Evolutionary conservation across 2,329 filamentous ascomycete species (phyloP).

Genomic region (Botryotinia calthae): DNA sequence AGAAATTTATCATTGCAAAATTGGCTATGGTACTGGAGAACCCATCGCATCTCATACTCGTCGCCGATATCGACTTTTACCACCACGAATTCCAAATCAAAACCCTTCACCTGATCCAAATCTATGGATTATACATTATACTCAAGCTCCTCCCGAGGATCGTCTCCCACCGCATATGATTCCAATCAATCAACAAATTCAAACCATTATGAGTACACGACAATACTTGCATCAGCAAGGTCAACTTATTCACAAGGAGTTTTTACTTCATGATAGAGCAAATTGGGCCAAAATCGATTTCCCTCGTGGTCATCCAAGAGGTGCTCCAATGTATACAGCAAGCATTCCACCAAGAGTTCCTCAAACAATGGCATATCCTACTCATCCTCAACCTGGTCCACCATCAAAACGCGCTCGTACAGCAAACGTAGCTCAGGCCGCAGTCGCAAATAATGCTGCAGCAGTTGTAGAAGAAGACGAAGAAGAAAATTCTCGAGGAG

Average conservation of each 20-base stretch:
- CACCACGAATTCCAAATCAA: constrained; percentile 66
- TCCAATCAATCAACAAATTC: constrained; percentile 60
- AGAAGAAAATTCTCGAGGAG: constrained; percentile 80
- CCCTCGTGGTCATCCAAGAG: constrained; percentile 51
- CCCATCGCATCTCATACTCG: constrained; percentile 73
- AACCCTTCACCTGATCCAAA: constrained; percentile 74
- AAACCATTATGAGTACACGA: constrained; percentile 59
- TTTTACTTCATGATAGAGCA: constrained; percentile 84
- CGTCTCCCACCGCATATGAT: constrained; percentile 68
- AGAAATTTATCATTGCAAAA: constrained; percentile 82
- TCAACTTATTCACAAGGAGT: constrained; percentile 84
- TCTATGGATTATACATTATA: constrained; percentile 90
- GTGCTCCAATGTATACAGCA: constrained; percentile 32
- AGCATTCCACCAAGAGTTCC: constrained; percentile 37
- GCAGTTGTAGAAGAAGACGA: constrained; percentile 59
- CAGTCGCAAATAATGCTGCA: constrained; percentile 23
- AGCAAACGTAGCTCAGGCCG: constrained; percentile 13
- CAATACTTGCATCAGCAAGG: constrained; percentile 70
- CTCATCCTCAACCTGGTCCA: constrained; percentile 47
- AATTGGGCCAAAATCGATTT: constrained; percentile 87
- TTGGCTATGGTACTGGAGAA: constrained; percentile 77
- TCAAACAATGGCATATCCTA: constrained; percentile 61
- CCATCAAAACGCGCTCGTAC: constrained; percentile 52
- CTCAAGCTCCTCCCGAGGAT: constrained; percentile 69
- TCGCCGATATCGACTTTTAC: constrained; percentile 79